Percentiles rank a stretch among this genome's conserved stretches.
These are phyloP conservation scores for Dendrobium chrysotoxum DNA, from an alignment of 106 monocot genomes.

Conservation along the genomic window DNA sequence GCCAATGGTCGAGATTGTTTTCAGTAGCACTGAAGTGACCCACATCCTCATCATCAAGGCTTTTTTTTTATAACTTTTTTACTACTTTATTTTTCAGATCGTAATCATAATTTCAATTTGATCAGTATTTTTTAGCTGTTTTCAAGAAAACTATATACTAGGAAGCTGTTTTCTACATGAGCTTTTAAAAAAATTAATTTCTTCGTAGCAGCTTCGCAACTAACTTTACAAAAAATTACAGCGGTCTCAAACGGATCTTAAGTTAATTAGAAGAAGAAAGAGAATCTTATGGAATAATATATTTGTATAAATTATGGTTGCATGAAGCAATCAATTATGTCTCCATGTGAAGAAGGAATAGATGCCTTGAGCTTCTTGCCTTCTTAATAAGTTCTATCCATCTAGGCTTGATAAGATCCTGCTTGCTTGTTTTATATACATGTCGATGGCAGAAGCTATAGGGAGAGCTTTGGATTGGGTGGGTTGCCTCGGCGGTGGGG, in stretches of 20 bases:
- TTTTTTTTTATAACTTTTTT: no score
- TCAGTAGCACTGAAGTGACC: neutral
- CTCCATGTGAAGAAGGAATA: neutral
- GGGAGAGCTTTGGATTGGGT: conserved; percentile 23
- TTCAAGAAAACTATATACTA: no score
- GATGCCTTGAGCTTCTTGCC: neutral
- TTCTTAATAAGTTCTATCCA: neutral
- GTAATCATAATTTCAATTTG: no score
- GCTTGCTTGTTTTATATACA: neutral
- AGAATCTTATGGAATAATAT: neutral
- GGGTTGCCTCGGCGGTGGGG: conserved; percentile 15
- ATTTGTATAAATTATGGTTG: neutral
- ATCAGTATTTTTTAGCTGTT: no score
- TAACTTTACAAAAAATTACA: no score
- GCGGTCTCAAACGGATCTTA: no score
- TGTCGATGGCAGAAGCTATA: conserved; percentile 22
- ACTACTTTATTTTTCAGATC: no score
- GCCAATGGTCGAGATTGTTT: neutral
- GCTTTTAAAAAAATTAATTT: no score
- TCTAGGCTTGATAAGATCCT: neutral
- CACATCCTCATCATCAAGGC: neutral
- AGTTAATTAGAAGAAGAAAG: neutral
- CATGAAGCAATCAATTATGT: neutral
- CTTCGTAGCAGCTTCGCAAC: no score
- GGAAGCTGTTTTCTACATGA: no score